Base-by-base conservation (phyloP, 352 stramenopile genomes). In the Phytophthora foliorum region DNA sequence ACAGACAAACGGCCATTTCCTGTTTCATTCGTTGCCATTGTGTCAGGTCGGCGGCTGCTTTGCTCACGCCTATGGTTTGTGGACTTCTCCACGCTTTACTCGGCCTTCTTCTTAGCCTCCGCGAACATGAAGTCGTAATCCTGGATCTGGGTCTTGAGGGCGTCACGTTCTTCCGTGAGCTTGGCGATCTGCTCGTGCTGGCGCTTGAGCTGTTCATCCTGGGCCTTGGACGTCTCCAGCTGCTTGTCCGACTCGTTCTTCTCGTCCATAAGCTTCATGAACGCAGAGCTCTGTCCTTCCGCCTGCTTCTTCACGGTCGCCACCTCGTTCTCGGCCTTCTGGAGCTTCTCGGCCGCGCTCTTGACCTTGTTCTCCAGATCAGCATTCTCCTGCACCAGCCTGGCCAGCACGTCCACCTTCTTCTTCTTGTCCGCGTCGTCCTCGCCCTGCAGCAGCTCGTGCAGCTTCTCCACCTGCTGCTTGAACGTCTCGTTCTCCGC, bases 91-190 rank as follows among this genome's bases (percentile, higher is more conserved):
- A 49, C 9, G 10, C 13, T 44, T 84, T 88, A 95, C 45, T 91
- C 78, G 2, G 86, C 86, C 57, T 95, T 95, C 77, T 95, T 95
- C 77, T 92, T 93, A 41, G 86, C 88, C 16, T 95, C 88, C 6
- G 88, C 79, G 75, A 95, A 95, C 88, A 95, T 95, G 57, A 95
- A 95, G 73, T 95, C 88, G 65, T 95, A 95, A 69, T 95, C 88
- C 57, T 95, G 86, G 50, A 95, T 86, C 67, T 95, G 88, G 45
- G 44, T 82, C 81, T 89, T 91, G 51, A 95, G 74, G 17, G 86
- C 67, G 54, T 94, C 88, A 51, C 86, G 69, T 36, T 95, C 88
- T 8, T 68, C 75, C 63, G 65, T 85, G 17, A 95, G 70, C 17
- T 74, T 75, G 14, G 65, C 64, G 44, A 93, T 77, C 69, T 89